Conservation (phyloP, 495 filamentous ascomycete genomes). For the Aspergillus hancockii region DNA sequence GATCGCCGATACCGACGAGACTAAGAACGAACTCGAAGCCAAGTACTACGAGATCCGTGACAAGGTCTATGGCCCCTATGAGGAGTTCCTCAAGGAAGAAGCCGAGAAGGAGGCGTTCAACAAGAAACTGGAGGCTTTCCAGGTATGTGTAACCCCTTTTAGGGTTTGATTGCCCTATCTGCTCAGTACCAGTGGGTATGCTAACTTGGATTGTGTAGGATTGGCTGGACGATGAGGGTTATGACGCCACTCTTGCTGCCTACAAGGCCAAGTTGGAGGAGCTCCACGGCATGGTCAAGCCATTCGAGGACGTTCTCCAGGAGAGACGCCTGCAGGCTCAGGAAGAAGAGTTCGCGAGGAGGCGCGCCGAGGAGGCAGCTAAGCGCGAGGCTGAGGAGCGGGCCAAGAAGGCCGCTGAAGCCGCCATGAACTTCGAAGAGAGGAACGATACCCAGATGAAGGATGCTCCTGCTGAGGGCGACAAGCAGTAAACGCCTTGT, state of each 20-base stretch:
- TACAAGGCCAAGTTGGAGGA: constrained; percentile 96
- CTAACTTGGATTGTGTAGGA: constrained; percentile 55
- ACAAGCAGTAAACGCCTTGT: constrained; percentile 39
- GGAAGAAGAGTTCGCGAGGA: constrained; percentile 81
- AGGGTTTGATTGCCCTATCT: neutral
- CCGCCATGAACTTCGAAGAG: constrained; percentile 43
- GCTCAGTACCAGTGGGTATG: neutral
- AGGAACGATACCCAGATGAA: constrained; percentile 57
- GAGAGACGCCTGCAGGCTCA: constrained; percentile 57
- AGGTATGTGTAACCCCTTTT: neutral
- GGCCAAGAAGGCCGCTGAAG: constrained; percentile 51
- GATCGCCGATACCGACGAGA: constrained; percentile 96
- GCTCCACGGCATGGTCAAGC: constrained; percentile 44
- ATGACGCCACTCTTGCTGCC: constrained; percentile 89
- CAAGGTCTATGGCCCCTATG: constrained; percentile 88
- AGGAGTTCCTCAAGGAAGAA: constrained; percentile 85
- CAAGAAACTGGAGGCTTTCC: neutral
- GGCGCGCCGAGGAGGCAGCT: constrained; percentile 70
- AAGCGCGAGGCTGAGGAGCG: constrained; percentile 58
- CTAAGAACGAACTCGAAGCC: constrained; percentile 98
- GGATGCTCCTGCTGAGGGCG: constrained; percentile 46
- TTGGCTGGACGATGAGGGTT: constrained; percentile 98
- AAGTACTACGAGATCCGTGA: constrained; percentile 95
- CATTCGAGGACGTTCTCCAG: neutral
- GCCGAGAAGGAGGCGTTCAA: constrained; percentile 65